Base-by-base conservation (phyloP, 805 yeast species). In the Kodamaea restingae region DNA sequence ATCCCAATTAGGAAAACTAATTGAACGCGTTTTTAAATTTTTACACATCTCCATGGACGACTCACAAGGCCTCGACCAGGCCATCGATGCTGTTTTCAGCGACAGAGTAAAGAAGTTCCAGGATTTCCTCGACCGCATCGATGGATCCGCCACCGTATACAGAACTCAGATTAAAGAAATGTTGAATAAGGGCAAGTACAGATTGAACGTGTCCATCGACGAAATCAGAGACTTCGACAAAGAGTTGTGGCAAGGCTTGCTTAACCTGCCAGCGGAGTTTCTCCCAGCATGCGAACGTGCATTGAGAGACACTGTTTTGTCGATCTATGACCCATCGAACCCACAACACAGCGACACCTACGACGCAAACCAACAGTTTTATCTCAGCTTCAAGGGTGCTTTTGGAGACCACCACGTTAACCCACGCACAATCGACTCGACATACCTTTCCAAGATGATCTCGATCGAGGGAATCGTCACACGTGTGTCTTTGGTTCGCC, bases 391-490 rank as follows among this genome's bases (percentile, higher is more conserved):
- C 63, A 79, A 76, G 50, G 98, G 98, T 39, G 81, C 97, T 0
- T 88, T 93, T 61, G 98, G 98, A 40, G 77, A 81, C 40, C 90
- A 88, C 56, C 75, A 83, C 32, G 80, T 91, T 20, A 82, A 88
- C 17, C 97, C 98, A 15, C 76, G 98, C 54, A 80, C 96, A 3
- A 79, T 93, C 41, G 77, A 81, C 43, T 82, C 98, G 2, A 63
- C 73, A 10, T 82, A 78, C 47, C 67, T 93, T 37, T 88, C 95
- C 40, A 81, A 82, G 55, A 68, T 91, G 75, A 78, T 93, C 32
- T 81, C 95, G 1, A 71, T 93, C 17, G 97, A 93, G 63, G 98
- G 98, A 40, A 93, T 93, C 51, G 96, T 93, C 12, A 91, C 98
- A 1, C 74, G 93, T 47, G 90, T 95, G 21, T 88, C 97, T 1